Base-by-base conservation (phyloP, 129 eudicot species). In the Flaveria sonorensis region DNA sequence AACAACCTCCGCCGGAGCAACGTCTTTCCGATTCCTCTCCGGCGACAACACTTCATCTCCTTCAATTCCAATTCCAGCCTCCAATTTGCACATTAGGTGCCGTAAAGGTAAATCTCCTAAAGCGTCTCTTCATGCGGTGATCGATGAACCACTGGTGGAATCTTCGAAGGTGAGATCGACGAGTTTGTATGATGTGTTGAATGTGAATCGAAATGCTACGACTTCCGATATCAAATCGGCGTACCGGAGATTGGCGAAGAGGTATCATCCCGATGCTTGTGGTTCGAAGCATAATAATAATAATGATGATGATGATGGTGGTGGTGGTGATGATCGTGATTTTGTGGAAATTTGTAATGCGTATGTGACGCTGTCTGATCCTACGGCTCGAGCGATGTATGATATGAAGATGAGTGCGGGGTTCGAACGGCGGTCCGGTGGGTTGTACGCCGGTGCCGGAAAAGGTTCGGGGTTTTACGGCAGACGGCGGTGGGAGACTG, bases 221-320 rank as follows among this genome's bases (percentile, higher is more conserved):
- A 52, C 71, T 48, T 7, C 60, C 14, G 94, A 90, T 79, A 90
- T 92, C 50, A 92, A 90, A 77, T 46, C 88, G 57, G 98, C 98
- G 67, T 92, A 92, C 78, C 82, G 98, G 65, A 83, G 76, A 77
- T 77, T 92, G 24, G 96, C 94, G 21, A 92, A 92, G 83, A 39
- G 86, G 73, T 87, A 90, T 83, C 98, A 92, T 70, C 98, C 98
- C 18, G 97, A 92, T 61, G 86, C 93, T 0, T 23, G 78, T 13
- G 73, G 57, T 6, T 79, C 75, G 10, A 12, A 45, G 13, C 74
- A 60, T 0, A n/a, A 53, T 4, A 28, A 36, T 36, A 1, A 6
- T 36, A 6, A 36, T 53, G 6, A 28, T 2, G 32, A 28, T 28
- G 32, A 28, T 32, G 39, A 0, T 32, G 6, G 4, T 0, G 7